Percentiles rank a stretch among this genome's conserved stretches.
phyloP scores from a whole-genome alignment of 1,139 yeast species.

The Trichomonascaceae sp. region DNA sequence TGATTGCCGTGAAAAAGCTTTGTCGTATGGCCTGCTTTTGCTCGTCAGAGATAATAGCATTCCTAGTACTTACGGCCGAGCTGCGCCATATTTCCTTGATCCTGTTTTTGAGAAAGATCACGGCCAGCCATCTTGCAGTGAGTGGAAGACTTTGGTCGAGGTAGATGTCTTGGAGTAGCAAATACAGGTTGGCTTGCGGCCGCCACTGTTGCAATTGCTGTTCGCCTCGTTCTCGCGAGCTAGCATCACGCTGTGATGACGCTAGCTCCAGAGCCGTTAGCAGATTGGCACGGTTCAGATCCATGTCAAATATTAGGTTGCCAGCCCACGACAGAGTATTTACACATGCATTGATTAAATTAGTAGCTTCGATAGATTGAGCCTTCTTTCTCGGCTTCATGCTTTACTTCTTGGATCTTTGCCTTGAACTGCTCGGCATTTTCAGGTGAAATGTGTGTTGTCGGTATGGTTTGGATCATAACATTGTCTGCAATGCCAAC shows the following conservation, averaged over 20 bases:
- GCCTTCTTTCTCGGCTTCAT: background rate
- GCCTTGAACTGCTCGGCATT: background rate
- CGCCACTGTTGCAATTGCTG: constrained; percentile 59
- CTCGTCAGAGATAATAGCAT: constrained; percentile 42
- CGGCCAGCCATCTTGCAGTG: constrained; percentile 72
- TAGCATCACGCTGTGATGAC: constrained; percentile 35
- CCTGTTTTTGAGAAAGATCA: constrained; percentile 81
- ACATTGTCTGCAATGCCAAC: constrained; percentile 25
- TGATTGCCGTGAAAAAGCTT: constrained; percentile 44
- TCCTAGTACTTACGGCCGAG: constrained; percentile 36
- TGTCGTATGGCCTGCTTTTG: constrained; percentile 55
- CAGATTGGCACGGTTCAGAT: constrained; percentile 12
- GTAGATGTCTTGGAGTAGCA: constrained; percentile 44
- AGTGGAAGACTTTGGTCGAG: constrained; percentile 43
- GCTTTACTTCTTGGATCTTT: background rate
- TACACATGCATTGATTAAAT: background rate
- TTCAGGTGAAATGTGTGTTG: background rate
- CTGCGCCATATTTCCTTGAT: constrained; percentile 74
- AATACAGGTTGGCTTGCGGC: constrained; percentile 44
- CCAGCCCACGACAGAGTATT: background rate
- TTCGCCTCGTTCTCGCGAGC: constrained; percentile 51
- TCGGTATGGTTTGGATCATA: constrained; percentile 10
- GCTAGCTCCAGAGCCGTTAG: constrained; percentile 35
- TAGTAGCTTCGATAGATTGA: background rate
- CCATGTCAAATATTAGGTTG: constrained; percentile 3